These are phyloP conservation scores for Dillenia suffruticosa DNA, from an alignment of 164 flowering plant species.

Conservation along the genomic window DNA sequence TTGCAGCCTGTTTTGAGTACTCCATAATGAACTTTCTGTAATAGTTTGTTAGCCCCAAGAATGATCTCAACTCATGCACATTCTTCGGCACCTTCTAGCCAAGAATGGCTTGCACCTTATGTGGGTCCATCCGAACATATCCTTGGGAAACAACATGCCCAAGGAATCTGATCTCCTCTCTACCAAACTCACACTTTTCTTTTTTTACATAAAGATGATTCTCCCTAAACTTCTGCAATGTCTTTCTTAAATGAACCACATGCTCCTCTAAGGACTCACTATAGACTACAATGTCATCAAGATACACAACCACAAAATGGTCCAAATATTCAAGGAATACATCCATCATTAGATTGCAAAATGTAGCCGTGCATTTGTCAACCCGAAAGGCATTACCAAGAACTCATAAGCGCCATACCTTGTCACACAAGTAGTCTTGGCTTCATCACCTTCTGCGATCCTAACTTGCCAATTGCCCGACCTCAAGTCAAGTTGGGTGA, in stretches of 20 bases:
- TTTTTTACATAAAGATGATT: constrained; percentile 1
- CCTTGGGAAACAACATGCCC: no score
- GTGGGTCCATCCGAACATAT: constrained; percentile 7
- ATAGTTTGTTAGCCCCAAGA: no score
- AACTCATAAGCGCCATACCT: constrained; percentile 13
- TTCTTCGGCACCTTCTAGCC: constrained; percentile 5
- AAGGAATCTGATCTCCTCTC: constrained; percentile 1
- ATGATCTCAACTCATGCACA: constrained; percentile 7
- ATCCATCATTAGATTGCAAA: no score
- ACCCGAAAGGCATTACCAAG: constrained; percentile 2
- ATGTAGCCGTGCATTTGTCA: no score
- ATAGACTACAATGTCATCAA: no score
- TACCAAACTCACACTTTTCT: constrained; percentile 11
- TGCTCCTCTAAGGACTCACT: no score
- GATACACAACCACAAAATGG: no score
- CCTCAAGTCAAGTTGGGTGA: no score
- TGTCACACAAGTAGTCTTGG: constrained; percentile 10
- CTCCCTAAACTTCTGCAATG: background rate
- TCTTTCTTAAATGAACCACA: no score
- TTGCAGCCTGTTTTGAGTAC: no score
- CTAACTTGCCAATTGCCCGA: constrained; percentile 18
- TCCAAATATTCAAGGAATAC: no score
- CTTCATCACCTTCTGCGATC: constrained; percentile 11
- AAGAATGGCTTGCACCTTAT: constrained; percentile 9
- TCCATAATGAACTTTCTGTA: no score